phyloP scores from a whole-genome alignment of 2,329 filamentous ascomycete genomes.

The Madurella mycetomatis region DNA sequence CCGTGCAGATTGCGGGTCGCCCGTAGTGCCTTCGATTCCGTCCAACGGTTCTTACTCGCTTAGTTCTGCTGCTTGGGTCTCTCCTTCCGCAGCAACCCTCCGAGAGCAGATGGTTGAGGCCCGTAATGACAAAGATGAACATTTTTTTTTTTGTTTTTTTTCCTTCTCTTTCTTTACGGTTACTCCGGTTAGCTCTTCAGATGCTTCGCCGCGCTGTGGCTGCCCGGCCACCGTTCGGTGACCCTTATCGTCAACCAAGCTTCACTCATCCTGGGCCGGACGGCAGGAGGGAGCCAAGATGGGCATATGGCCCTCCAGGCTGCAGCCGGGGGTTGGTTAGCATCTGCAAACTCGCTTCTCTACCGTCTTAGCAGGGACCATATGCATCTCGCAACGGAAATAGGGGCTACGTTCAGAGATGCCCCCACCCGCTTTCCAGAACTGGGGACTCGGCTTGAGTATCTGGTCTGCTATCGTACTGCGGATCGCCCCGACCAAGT shows the following conservation, averaged over 20 bases:
- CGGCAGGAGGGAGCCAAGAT: not conserved
- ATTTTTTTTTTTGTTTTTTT: too few relatives aligned
- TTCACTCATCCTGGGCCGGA: constrained; percentile 2
- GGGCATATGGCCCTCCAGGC: not conserved
- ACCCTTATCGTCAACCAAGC: not conserved
- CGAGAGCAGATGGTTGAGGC: not conserved
- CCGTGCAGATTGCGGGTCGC: too few relatives aligned
- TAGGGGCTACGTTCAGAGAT: constrained; percentile 9
- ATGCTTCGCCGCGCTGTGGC: constrained; percentile 9
- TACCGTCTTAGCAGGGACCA: not conserved
- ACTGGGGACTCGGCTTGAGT: not conserved
- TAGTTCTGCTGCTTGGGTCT: not conserved
- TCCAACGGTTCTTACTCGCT: not conserved
- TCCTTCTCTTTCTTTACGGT: too few relatives aligned
- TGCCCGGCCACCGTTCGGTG: constrained; percentile 1
- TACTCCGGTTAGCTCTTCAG: not conserved
- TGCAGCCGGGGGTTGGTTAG: constrained; percentile 9
- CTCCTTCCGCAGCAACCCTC: not conserved
- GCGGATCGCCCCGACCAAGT: constrained; percentile 8
- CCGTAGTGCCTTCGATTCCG: too few relatives aligned
- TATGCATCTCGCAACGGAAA: constrained; percentile 12
- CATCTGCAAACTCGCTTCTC: not conserved
- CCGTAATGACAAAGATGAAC: not conserved
- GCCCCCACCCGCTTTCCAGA: not conserved
- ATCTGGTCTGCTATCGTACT: not conserved